Evolutionary conservation across 164 flowering plant species (phyloP).

Genomic region (Berberis thunbergii): DNA sequence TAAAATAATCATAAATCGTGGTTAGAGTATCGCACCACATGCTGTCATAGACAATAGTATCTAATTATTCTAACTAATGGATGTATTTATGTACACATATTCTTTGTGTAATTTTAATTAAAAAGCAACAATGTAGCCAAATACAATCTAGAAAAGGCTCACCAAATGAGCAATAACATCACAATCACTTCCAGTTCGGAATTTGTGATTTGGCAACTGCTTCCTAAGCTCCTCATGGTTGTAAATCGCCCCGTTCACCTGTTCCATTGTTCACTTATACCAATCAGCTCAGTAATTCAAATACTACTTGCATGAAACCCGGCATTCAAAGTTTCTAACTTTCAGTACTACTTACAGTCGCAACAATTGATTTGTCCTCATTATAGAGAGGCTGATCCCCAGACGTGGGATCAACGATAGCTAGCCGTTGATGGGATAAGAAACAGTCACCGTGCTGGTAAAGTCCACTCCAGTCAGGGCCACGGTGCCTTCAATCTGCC

Average conservation of each 20-base stretch:
- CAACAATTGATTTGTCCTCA: conserved; percentile 75
- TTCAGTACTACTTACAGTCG: conserved; percentile 42
- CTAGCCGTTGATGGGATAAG: conserved; percentile 86
- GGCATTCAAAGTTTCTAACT: no score
- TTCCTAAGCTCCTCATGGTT: conserved; percentile 81
- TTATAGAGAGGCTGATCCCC: conserved; percentile 96
- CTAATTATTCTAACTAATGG: no score
- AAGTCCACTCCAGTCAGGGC: conserved; percentile 97
- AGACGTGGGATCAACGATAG: conserved; percentile 87
- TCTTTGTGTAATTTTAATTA: neutral
- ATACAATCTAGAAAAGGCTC: conserved; percentile 4
- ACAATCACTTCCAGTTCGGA: conserved; percentile 88
- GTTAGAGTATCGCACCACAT: no score
- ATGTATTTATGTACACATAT: no score
- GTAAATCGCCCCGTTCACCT: conserved; percentile 99
- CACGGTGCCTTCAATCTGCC: conserved; percentile 69
- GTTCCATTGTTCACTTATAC: neutral
- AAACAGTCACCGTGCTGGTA: conserved; percentile 65
- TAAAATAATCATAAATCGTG: no score
- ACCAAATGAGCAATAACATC: conserved; percentile 96
- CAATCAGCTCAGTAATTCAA: no score
- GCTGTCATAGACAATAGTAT: no score
- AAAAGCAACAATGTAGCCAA: neutral
- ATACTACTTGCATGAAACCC: no score
- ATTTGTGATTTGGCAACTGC: conserved; percentile 55